phyloP scores from a whole-genome alignment of 306 rosid species.

The Trichosanthes truncata region DNA sequence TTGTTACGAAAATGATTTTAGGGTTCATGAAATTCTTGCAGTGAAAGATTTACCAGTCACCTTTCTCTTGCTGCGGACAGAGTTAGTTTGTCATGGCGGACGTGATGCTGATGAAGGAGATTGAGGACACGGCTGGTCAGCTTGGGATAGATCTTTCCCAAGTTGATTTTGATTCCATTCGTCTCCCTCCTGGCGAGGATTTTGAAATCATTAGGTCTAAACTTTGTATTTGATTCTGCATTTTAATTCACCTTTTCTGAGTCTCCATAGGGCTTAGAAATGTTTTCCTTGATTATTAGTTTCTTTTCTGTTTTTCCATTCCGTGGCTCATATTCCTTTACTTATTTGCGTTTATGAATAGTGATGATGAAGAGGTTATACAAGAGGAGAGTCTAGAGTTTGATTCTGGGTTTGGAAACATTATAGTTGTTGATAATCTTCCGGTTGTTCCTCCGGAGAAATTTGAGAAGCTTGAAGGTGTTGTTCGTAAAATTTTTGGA shows the following conservation, averaged over 20 bases:
- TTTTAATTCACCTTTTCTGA: background rate
- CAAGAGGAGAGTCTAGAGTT: constrained; percentile 46
- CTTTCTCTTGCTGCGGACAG: background rate
- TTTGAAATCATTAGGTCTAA: constrained; percentile 53
- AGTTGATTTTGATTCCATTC: constrained; percentile 52
- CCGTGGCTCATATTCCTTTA: background rate
- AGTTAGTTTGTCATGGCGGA: constrained; percentile 45
- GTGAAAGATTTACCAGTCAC: background rate
- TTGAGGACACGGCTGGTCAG: constrained; percentile 53
- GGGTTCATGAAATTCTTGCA: background rate
- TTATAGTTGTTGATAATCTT: constrained; percentile 64
- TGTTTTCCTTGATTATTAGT: background rate
- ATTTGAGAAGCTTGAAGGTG: constrained; percentile 63
- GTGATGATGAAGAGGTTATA: constrained; percentile 57
- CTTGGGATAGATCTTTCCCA: constrained; percentile 52
- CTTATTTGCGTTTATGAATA: constrained; percentile 3
- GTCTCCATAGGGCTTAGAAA: background rate
- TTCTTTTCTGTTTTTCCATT: background rate
- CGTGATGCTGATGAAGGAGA: constrained; percentile 44
- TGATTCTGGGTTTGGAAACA: constrained; percentile 61
- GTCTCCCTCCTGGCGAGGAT: constrained; percentile 45
- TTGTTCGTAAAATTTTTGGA: constrained; percentile 53
- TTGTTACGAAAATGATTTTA: background rate
- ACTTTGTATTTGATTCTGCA: background rate
- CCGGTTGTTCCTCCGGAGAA: constrained; percentile 67